Conservation (phyloP, 352 stramenopile species). For the Phytophthora cactorum region DNA sequence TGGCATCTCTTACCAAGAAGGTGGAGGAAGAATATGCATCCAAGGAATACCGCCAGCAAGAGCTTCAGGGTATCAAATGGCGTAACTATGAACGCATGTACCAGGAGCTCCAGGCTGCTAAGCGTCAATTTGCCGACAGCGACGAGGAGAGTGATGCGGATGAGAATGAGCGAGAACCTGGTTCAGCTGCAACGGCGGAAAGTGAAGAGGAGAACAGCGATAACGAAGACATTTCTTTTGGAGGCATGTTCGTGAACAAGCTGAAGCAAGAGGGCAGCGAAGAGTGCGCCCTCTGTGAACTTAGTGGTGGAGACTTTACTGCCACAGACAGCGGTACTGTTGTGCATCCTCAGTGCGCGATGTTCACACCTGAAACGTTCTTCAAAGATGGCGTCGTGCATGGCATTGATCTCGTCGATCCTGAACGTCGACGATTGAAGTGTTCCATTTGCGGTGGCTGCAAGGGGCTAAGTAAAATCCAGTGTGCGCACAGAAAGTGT, state of each 20-base stretch:
- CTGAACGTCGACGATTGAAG: slow-evolving; percentile 51
- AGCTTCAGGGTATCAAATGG: slow-evolving; percentile 56
- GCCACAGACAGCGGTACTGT: slow-evolving; percentile 64
- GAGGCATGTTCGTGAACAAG: slow-evolving; percentile 79
- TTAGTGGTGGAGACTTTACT: slow-evolving; percentile 81
- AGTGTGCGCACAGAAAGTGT: slow-evolving; percentile 76
- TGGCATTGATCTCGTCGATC: slow-evolving; percentile 61
- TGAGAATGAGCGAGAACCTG: slow-evolving; percentile 3
- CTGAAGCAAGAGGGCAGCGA: slow-evolving; percentile 76
- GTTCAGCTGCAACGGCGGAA: slow-evolving; percentile 13
- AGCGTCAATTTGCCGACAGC: slow-evolving; percentile 59
- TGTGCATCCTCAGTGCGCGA: slow-evolving; percentile 79
- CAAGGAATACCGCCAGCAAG: slow-evolving; percentile 55
- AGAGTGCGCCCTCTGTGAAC: slow-evolving; percentile 72
- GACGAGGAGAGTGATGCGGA: slow-evolving; percentile 39
- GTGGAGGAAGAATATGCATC: slow-evolving; percentile 55
- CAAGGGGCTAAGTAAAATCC: slow-evolving; percentile 82
- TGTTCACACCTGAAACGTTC: slow-evolving; percentile 88
- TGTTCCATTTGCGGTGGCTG: slow-evolving; percentile 69
- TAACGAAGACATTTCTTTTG: slow-evolving; percentile 65
- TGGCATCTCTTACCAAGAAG: slow-evolving; percentile 41
- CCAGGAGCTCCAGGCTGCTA: slow-evolving; percentile 49
- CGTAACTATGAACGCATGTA: slow-evolving; percentile 82
- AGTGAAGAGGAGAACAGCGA: slow-evolving; percentile 44
- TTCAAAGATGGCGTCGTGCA: slow-evolving; percentile 76